phyloP scores from a whole-genome alignment of 1,139 yeast genomes.

The Protomyces inouyei region DNA sequence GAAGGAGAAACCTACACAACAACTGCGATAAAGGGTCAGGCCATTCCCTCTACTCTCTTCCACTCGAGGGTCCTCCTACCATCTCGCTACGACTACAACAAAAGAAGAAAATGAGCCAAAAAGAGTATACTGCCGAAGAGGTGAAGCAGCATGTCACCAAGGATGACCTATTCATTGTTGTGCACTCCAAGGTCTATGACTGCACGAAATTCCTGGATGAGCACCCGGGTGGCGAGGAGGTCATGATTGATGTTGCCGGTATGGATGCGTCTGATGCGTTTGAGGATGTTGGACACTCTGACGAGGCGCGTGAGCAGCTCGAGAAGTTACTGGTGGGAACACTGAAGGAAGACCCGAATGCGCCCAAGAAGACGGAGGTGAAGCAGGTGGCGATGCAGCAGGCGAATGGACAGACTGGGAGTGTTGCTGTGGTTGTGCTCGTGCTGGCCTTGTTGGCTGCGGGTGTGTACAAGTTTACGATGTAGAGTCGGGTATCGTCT shows the following conservation, averaged over 20 bases:
- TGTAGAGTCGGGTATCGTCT: not conserved
- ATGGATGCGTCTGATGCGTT: constrained; percentile 90
- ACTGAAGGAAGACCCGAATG: constrained; percentile 36
- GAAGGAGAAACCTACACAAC: no score
- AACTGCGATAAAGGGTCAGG: no score
- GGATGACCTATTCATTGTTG: constrained; percentile 84
- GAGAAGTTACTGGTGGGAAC: constrained; percentile 66
- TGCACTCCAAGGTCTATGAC: constrained; percentile 87
- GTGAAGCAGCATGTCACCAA: constrained; percentile 69
- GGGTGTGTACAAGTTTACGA: constrained; percentile 25
- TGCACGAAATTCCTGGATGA: constrained; percentile 80
- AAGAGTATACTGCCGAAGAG: constrained; percentile 57
- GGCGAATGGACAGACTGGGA: constrained; percentile 5
- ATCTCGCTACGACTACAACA: no score
- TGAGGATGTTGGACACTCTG: constrained; percentile 96
- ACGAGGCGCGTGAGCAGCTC: constrained; percentile 81
- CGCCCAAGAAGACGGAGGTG: constrained; percentile 11
- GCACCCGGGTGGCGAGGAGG: constrained; percentile 99
- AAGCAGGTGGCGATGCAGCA: constrained; percentile 1
- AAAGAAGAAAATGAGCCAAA: no score
- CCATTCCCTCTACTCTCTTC: no score
- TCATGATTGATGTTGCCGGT: constrained; percentile 84
- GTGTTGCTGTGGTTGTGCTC: constrained; percentile 20
- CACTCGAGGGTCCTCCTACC: no score
- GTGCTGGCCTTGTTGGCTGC: constrained; percentile 17